Evolutionary conservation across 2,329 filamentous ascomycete species (phyloP).

Genomic region (Colletotrichum sidae): DNA sequence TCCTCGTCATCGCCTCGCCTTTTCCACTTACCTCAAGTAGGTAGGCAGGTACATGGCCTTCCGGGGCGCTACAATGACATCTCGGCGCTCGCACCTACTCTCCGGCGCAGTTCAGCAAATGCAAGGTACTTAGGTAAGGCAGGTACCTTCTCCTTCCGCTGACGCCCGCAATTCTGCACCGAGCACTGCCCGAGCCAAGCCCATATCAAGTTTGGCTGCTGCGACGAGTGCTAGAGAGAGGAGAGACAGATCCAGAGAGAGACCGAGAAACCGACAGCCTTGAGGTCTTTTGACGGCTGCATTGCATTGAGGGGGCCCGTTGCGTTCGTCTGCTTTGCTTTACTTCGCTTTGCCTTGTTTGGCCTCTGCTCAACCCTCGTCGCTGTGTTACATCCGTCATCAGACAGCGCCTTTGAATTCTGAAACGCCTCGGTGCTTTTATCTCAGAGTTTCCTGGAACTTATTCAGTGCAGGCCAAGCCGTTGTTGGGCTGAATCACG

Average conservation of each 20-base stretch:
- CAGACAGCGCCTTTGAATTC: slow-evolving; percentile 12
- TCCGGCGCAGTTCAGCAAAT: too few species aligned
- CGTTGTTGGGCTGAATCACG: too few species aligned
- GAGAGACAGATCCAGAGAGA: too few species aligned
- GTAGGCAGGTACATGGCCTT: not conserved
- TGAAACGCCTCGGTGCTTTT: slow-evolving; percentile 17
- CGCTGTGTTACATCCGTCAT: not conserved
- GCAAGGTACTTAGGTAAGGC: too few species aligned
- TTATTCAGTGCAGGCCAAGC: slow-evolving; percentile 3
- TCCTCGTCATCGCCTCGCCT: not conserved
- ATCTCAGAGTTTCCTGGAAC: slow-evolving; percentile 6
- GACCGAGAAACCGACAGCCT: not conserved
- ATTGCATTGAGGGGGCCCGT: slow-evolving; percentile 1
- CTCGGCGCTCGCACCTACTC: too few species aligned
- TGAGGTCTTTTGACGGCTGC: slow-evolving; percentile 14
- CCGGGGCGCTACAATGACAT: not conserved
- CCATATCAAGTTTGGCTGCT: slow-evolving; percentile 13
- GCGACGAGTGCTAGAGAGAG: not conserved
- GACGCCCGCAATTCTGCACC: slow-evolving; percentile 29
- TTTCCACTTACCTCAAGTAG: not conserved
- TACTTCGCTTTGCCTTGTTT: not conserved
- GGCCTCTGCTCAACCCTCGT: slow-evolving; percentile 11
- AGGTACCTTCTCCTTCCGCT: slow-evolving; percentile 10
- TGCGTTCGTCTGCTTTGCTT: too few species aligned
- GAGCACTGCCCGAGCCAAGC: slow-evolving; percentile 31